Conservation (phyloP, 2,329 filamentous ascomycete genomes). For the Aspergillus nomiae region DNA sequence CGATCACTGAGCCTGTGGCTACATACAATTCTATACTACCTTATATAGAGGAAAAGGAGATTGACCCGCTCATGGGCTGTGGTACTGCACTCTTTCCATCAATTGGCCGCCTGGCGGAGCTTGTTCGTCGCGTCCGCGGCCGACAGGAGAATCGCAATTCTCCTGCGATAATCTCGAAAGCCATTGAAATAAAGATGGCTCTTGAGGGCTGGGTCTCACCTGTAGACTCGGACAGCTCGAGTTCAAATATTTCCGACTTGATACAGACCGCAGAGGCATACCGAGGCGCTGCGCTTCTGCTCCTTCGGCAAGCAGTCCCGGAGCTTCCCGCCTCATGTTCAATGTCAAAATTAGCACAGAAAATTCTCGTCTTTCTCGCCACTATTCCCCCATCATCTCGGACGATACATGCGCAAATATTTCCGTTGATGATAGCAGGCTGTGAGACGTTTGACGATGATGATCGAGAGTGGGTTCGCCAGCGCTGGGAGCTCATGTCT, state of each 20-base stretch:
- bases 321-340: neutral
- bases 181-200: neutral
- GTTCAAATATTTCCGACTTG: neutral
- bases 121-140: neutral
- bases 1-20: neutral
- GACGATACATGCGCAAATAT: neutral
- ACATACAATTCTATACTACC: neutral
- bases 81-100: neutral
- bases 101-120: neutral
- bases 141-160: neutral
- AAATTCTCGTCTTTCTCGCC: neutral
- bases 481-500: neutral
- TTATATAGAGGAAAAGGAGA: neutral
- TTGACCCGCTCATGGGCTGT: neutral
- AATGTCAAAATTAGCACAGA: neutral
- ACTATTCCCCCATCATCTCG: neutral
- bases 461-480: neutral
- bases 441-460: neutral
- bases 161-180: neutral
- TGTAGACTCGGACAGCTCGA: neutral
- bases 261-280: neutral
- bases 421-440: neutral
- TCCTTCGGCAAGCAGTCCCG: neutral
- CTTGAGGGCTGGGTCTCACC: neutral
- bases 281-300: neutral